Percentiles rank a stretch among this genome's conserved stretches.
Conservation (phyloP, 371 early-diverging fungal species). For the Rhizopus sp. region DNA sequence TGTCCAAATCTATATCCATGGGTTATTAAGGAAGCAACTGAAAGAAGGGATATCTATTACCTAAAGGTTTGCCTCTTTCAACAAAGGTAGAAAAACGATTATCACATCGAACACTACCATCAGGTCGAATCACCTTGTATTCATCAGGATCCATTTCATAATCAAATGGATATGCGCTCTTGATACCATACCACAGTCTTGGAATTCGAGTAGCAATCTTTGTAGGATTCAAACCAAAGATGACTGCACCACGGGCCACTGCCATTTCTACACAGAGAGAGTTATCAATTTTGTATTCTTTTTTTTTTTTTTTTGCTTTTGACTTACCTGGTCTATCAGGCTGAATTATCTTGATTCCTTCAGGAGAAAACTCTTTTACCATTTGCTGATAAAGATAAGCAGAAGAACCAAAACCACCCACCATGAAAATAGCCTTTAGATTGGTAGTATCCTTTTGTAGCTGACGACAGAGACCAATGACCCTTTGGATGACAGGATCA, state of each 20-base stretch:
- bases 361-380: slow-evolving; percentile 32
- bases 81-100: slow-evolving; percentile 44
- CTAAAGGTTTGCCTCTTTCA: slow-evolving; percentile 17
- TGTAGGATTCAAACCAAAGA: slow-evolving; percentile 54
- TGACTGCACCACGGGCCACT: slow-evolving; percentile 46
- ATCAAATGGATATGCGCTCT: slow-evolving; percentile 48
- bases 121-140: slow-evolving; percentile 42
- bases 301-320: not conserved
- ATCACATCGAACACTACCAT: slow-evolving; percentile 41
- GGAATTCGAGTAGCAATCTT: slow-evolving; percentile 56
- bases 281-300: slow-evolving; percentile 26
- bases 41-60: too few relatives aligned
- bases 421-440: slow-evolving; percentile 50
- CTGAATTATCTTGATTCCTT: slow-evolving; percentile 22
- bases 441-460: slow-evolving; percentile 37
- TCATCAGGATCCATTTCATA: slow-evolving; percentile 46
- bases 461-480: slow-evolving; percentile 54
- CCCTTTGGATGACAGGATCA: slow-evolving; percentile 57
- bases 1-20: slow-evolving; percentile 38
- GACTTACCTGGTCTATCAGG: slow-evolving; percentile 31
- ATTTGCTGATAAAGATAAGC: slow-evolving; percentile 52
- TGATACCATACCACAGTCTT: slow-evolving; percentile 58
- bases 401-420: slow-evolving; percentile 59
- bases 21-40: too few relatives aligned
- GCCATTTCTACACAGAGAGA: slow-evolving; percentile 49